Conservation (phyloP, 2,329 filamentous ascomycete species). For the Verticillium dahliae region DNA sequence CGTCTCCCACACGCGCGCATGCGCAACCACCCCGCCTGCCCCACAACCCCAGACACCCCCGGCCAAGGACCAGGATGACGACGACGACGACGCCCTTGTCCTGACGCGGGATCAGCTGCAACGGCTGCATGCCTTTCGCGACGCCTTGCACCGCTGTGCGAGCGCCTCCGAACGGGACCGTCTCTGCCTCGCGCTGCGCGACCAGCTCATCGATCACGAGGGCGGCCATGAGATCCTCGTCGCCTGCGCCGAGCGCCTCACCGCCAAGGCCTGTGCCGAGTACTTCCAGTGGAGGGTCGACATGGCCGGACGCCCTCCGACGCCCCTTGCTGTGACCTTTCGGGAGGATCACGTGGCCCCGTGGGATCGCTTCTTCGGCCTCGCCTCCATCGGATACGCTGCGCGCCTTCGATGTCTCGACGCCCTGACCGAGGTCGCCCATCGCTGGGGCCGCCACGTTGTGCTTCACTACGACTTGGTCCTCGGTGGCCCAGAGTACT, state of each 20-base stretch:
- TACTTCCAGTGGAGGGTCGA: neutral
- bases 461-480: slow-evolving; percentile 9
- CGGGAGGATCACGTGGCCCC: neutral
- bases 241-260: slow-evolving; percentile 1
- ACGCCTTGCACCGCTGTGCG: slow-evolving; percentile 2
- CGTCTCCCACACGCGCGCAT: neutral
- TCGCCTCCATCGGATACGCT: neutral
- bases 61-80: neutral
- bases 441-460: slow-evolving; percentile 3
- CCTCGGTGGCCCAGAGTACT: slow-evolving; percentile 9
- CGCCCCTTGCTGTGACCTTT: neutral
- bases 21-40: neutral
- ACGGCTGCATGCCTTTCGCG: neutral
- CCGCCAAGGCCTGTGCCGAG: neutral
- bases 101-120: neutral
- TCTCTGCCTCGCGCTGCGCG: neutral
- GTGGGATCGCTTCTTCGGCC: neutral
- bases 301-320: neutral
- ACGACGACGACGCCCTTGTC: neutral
- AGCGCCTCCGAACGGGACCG: neutral
- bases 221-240: slow-evolving; percentile 3
- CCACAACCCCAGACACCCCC: neutral
- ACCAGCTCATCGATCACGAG: slow-evolving; percentile 2
- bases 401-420: neutral
- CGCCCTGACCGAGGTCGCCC: neutral